Base-by-base conservation (phyloP, 441 rosid genomes). In the Hypseocharis bilobata region DNA sequence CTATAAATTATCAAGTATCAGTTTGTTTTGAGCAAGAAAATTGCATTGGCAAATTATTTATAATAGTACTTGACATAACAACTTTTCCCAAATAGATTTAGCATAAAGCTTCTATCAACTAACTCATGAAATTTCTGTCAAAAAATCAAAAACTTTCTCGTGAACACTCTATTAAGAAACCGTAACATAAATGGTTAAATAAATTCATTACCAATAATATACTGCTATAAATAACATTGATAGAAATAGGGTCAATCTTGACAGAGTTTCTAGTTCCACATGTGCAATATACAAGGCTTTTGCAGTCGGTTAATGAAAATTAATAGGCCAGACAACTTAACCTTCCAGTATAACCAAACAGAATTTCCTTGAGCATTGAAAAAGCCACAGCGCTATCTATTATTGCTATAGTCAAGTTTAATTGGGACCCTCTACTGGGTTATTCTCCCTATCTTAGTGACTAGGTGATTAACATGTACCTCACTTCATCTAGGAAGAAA, bases 1-100 rank as follows among this genome's bases (percentile, higher is more conserved):
- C 97, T 93, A 69, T 69, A 17, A 49, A 27, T 36, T 30, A 32
- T 27, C 20, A 16, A 28, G 62, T 58, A 58, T 58, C 42, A 56
- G 28, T 65, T 55, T 30, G 51, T 30, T 66, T 66, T 42, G 3
- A 16, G 55, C 27, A 28, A 58, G 23, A 22, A 26, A 28, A 13
- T 14, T 8, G 5, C 60, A 56, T 20, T 26, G 28, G 6, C 1
- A 19, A 25, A 56, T 56, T 56, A 26, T 27, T n/a, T n/a, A 56
- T 11, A 14, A 26, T 17, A 36, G 1, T 13, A 25, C 17, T 25
- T 36, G 17, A 25, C 25, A 54, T 17, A 26, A 54, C 25, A 54
- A 54, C n/a, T 54, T 54, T 52, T 52, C 57, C 28, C 25, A 52
- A 3, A 11, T 55, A 55, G 13, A 25, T 25, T 25, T 11, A 4